Base-by-base conservation (phyloP, 768 basidiomycete genomes). In the Lactifluus subvellereus region DNA sequence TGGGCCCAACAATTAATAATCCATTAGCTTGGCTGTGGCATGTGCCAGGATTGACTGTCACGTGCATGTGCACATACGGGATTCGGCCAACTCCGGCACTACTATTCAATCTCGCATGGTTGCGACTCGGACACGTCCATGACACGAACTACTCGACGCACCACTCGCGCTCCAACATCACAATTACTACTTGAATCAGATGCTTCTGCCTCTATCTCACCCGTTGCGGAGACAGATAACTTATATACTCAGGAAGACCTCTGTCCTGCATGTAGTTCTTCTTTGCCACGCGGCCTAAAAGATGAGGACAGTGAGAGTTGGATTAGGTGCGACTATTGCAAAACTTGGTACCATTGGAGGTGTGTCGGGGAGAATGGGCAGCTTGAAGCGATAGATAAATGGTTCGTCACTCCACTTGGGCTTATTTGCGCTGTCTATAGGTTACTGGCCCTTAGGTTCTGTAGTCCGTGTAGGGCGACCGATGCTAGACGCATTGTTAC, bases 291-390 rank as follows among this genome's bases (percentile, higher is more conserved):
- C 55, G 40, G 64, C 38, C 13, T 54, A 11, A 66, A 63, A 35
- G 61, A 54, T 22, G 77, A 75, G 56, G 81, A 83, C 65, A 86
- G 87, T 71, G 88, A 90, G 66, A 84, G 77, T 69, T 94, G 91
- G 92, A 84, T 94, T 60, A 76, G 84, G 66, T 94, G 92, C 71
- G 91, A 92, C 69, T 80, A 81, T 22, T 91, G 89, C 77, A 87
- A 86, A 74, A 81, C 77, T 35, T 92, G 89, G 90, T 92, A 84
- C 71, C 89, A 92, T 70, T 93, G 89, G 88, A 77, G 82, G 62
- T 92, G 90, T 73, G 87, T 82, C 14, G 87, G 88, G 30, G 81
- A 84, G 49, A 82, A 82, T 14, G 79, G 79, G 43, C 85, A 86
- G 64, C 78, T 87, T 11, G 83, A 85, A 40, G 78, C 78, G 14